Conservation (phyloP, 768 basidiomycete genomes). For the Leccinum rimulosum region DNA sequence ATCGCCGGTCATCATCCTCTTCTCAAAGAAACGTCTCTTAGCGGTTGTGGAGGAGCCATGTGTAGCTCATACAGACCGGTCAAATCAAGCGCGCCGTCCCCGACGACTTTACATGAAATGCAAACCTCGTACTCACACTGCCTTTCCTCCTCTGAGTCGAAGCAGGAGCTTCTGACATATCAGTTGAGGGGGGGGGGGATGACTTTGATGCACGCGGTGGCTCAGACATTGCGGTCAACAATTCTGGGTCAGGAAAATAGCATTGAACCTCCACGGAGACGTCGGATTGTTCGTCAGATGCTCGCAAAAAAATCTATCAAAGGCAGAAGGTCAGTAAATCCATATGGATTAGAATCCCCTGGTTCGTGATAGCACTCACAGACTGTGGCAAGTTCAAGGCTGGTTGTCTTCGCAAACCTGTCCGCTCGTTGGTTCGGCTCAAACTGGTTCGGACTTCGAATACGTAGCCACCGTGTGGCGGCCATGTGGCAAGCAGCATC, state of each 20-base stretch:
- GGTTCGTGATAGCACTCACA: not conserved
- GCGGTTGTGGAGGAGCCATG: conserved; percentile 59
- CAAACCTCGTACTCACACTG: conserved; percentile 46
- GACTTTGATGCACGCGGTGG: conserved; percentile 12
- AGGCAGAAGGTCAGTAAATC: not conserved
- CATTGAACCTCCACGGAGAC: not conserved
- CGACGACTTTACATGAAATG: conserved; percentile 65
- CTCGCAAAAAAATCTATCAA: not conserved
- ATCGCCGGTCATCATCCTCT: conserved; percentile 51
- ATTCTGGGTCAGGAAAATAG: not conserved
- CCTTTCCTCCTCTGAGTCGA: not conserved
- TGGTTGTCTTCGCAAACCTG: too few relatives aligned
- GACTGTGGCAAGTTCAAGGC: too few relatives aligned
- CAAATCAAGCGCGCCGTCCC: conserved; percentile 57
- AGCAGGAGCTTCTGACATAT: not conserved
- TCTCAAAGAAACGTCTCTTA: conserved; percentile 52
- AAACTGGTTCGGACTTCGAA: too few relatives aligned
- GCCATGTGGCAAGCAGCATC: not conserved
- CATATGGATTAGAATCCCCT: not conserved
- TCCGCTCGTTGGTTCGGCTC: too few relatives aligned
- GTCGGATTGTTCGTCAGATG: not conserved
- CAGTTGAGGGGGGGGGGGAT: not conserved
- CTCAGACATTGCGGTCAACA: conserved; percentile 8
- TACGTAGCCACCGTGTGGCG: too few relatives aligned
- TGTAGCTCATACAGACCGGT: conserved; percentile 67